phyloP scores from a whole-genome alignment of 1,139 yeast genomes.

The Yamadazyma epiphylla region DNA sequence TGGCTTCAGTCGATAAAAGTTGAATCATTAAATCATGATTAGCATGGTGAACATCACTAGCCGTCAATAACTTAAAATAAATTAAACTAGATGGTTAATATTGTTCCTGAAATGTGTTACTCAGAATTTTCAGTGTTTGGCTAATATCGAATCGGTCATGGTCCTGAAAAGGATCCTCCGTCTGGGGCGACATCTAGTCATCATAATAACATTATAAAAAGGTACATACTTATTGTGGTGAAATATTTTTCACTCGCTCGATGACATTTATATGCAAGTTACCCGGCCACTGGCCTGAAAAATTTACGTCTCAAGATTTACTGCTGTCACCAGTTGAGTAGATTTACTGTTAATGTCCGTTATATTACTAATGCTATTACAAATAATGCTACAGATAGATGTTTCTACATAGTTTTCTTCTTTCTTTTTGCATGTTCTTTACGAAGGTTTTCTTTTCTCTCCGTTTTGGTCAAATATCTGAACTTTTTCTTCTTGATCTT shows the following conservation, averaged over 20 bases:
- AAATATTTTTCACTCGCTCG: not conserved
- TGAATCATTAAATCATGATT: conserved; percentile 2
- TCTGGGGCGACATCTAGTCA: conserved; percentile 57
- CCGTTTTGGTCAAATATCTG: conserved; percentile 77
- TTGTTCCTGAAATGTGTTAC: conserved; percentile 7
- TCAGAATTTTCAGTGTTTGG: conserved; percentile 59
- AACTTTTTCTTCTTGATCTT: conserved; percentile 67
- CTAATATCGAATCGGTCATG: conserved; percentile 52
- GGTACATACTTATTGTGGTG: conserved; percentile 3
- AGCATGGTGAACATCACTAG: conserved; percentile 3
- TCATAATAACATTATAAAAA: conserved; percentile 19
- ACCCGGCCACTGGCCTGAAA: too few relatives aligned
- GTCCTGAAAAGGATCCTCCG: conserved; percentile 58
- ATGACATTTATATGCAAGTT: conserved; percentile 1
- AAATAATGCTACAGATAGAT: too few relatives aligned
- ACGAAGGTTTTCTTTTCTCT: conserved; percentile 63
- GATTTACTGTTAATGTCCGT: too few relatives aligned
- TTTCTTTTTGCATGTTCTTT: conserved; percentile 46
- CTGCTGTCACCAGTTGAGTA: too few relatives aligned
- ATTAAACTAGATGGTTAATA: conserved; percentile 8
- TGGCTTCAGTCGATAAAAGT: not conserved
- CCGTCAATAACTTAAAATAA: not conserved
- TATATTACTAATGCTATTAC: too few relatives aligned
- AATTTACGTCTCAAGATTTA: too few relatives aligned
- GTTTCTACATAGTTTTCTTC: conserved; percentile 10